A percentile compares a stretch with the other conserved stretches of the same genome.
phyloP scores from a whole-genome alignment of 176 grass and related monocot genomes.

The Oryza meridionalis region DNA sequence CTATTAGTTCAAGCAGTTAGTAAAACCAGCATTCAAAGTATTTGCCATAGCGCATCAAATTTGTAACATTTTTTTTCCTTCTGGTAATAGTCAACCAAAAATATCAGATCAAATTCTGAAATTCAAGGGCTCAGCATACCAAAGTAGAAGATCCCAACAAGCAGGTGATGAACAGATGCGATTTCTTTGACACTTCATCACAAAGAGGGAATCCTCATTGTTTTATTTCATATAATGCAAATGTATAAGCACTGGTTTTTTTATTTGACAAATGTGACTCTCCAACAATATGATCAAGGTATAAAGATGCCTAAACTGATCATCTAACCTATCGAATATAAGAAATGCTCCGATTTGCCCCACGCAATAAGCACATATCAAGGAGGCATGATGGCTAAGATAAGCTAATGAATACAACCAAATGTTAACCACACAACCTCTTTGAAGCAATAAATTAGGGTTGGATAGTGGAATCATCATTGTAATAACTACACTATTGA shows the following conservation, averaged over 20 bases:
- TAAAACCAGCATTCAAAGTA: constrained; percentile 1
- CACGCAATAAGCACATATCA: not conserved
- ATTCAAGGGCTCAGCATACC: not conserved
- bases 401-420: not conserved
- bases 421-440: not conserved
- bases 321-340: not conserved
- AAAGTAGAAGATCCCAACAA: not conserved
- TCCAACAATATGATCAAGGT: not conserved
- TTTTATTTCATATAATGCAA: not conserved
- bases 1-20: constrained; percentile 26
- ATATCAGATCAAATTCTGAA: not conserved
- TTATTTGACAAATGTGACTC: not conserved
- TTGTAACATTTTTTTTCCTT: constrained; percentile 13
- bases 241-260: not conserved
- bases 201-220: not conserved
- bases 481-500: not conserved
- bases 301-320: not conserved
- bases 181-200: not conserved
- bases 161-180: not conserved
- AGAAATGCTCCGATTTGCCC: not conserved
- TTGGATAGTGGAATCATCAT: not conserved
- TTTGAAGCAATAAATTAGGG: not conserved
- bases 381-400: not conserved
- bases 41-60: not conserved
- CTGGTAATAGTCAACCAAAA: not conserved